These are phyloP conservation scores for Melaleuca quinquenervia DNA, from an alignment of 345 rosid genomes.

Conservation along the genomic window DNA sequence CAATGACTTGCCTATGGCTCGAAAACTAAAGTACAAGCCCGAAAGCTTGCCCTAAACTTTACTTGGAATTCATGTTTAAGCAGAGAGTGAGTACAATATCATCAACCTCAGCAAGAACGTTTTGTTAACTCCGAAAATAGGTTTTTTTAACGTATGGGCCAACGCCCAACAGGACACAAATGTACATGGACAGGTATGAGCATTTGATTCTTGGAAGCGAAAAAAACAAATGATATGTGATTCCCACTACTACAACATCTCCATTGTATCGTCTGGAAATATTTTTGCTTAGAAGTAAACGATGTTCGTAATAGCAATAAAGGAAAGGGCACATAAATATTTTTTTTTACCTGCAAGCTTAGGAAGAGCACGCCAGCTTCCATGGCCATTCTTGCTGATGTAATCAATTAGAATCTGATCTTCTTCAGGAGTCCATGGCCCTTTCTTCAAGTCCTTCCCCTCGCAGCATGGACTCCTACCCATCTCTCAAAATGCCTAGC, in stretches of 20 bases:
- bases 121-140: background rate
- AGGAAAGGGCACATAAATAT: background rate
- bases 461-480: constrained; percentile 88
- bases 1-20: background rate
- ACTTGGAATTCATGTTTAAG: background rate
- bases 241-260: background rate
- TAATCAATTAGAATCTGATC: constrained; percentile 63
- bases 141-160: background rate
- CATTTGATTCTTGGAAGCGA: background rate
- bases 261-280: background rate
- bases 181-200: background rate
- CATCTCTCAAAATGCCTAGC: constrained; percentile 10
- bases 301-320: background rate
- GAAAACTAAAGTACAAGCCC: background rate
- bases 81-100: background rate
- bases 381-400: constrained; percentile 74
- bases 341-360: constrained; percentile 50
- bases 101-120: background rate
- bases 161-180: background rate
- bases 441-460: constrained; percentile 76
- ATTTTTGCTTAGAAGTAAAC: background rate
- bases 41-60: background rate
- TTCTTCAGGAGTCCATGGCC: constrained; percentile 96
- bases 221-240: background rate
- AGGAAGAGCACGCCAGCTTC: constrained; percentile 94